These are phyloP conservation scores for Aleurites moluccanus DNA, from an alignment of 441 rosid genomes.

Conservation along the genomic window DNA sequence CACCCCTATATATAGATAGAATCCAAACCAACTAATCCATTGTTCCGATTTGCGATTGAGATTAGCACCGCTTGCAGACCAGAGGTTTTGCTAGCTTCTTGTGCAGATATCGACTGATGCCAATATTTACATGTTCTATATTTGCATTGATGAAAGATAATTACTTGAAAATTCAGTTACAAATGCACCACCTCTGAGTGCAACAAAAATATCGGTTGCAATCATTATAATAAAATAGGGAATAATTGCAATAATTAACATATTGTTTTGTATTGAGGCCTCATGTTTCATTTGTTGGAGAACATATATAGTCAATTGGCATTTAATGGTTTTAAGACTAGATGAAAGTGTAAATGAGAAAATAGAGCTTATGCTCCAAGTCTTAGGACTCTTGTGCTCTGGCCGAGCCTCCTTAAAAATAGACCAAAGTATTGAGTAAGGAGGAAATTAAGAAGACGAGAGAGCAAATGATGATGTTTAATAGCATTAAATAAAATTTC, in stretches of 20 bases:
- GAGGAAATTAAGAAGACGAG: too few species aligned
- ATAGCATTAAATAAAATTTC: not conserved
- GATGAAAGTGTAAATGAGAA: not conserved
- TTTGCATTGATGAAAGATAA: slow-evolving; percentile 23
- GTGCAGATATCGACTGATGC: not conserved
- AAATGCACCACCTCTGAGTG: not conserved
- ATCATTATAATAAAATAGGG: not conserved
- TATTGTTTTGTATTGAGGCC: not conserved
- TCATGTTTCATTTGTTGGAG: not conserved
- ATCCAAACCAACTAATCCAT: not conserved
- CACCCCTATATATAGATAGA: too few species aligned
- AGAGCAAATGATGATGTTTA: not conserved
- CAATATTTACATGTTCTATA: not conserved
- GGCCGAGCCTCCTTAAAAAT: not conserved
- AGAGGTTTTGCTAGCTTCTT: not conserved
- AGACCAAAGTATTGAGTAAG: not conserved
- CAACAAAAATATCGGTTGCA: not conserved
- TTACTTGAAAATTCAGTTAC: not conserved
- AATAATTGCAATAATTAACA: not conserved
- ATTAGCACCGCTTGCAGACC: slow-evolving; percentile 3
- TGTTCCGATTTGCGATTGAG: not conserved
- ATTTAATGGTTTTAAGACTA: not conserved
- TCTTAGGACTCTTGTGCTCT: not conserved
- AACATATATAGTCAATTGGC: not conserved
- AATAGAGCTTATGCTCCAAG: too few species aligned